A percentile compares a stretch with the other conserved stretches of the same genome.
Evolutionary conservation across 1,139 yeast genomes (phyloP).

Genomic region (Pichia sp.): DNA sequence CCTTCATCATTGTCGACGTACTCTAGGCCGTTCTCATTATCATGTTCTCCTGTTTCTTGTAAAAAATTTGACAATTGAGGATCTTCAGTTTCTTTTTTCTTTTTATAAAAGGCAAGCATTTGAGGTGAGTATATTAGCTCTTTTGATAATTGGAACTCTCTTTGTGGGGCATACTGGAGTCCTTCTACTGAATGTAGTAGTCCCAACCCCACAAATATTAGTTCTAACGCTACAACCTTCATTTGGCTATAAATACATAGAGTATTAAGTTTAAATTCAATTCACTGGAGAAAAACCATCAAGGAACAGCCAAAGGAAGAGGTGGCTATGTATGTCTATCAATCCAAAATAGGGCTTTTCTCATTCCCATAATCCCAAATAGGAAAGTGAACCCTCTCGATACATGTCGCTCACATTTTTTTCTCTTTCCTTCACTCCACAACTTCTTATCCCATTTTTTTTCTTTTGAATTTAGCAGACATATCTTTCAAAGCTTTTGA

Average conservation of each 20-base stretch:
- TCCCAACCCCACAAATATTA: neutral
- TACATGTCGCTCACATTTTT: neutral
- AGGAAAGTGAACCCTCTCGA: neutral
- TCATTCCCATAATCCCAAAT: neutral
- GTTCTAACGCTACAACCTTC: neutral
- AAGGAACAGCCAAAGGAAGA: too few relatives aligned
- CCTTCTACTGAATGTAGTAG: neutral
- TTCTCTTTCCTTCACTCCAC: neutral
- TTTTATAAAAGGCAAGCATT: neutral
- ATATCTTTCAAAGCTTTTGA: too few relatives aligned
- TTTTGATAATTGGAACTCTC: neutral
- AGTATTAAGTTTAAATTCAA: too few relatives aligned
- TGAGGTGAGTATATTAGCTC: slow-evolving; percentile 2
- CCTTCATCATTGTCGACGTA: too few relatives aligned
- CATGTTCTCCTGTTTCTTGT: too few relatives aligned
- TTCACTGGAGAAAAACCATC: too few relatives aligned
- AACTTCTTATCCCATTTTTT: too few relatives aligned
- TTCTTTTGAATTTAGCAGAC: too few relatives aligned
- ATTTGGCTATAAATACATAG: neutral
- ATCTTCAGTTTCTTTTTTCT: neutral
- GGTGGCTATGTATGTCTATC: too few relatives aligned
- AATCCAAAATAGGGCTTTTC: neutral
- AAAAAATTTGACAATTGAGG: neutral
- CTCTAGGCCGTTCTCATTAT: too few relatives aligned
- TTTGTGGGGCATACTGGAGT: neutral